A percentile compares a stretch with the other conserved stretches of the same genome.
These are phyloP conservation scores for Penicillium rolfsii DNA, from an alignment of 2,329 filamentous ascomycete species.

Conservation along the genomic window DNA sequence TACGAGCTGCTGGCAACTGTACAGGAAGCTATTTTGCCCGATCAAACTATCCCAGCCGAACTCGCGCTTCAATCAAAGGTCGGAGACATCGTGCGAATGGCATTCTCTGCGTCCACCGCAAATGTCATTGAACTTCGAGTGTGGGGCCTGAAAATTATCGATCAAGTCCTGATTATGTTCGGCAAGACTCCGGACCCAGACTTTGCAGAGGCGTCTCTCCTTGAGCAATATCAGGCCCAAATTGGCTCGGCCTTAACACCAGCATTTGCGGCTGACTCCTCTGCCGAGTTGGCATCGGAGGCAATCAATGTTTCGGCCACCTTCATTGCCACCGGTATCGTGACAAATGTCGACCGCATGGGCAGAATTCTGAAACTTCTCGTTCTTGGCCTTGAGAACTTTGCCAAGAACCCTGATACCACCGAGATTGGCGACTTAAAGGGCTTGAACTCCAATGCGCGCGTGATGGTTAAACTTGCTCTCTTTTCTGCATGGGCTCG, in stretches of 20 bases:
- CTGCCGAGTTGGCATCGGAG: slow-evolving; percentile 90
- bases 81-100: slow-evolving; percentile 92
- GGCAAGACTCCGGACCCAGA: slow-evolving; percentile 94
- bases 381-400: slow-evolving; percentile 87
- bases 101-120: slow-evolving; percentile 95
- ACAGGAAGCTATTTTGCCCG: slow-evolving; percentile 74
- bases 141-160: slow-evolving; percentile 90
- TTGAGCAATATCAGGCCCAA: slow-evolving; percentile 98
- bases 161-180: slow-evolving; percentile 92
- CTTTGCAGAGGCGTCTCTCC: slow-evolving; percentile 92
- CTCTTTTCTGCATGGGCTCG: slow-evolving; percentile 98
- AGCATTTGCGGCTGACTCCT: slow-evolving; percentile 93
- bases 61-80: slow-evolving; percentile 78
- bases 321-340: slow-evolving; percentile 95
- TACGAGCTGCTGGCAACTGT: slow-evolving; percentile 80
- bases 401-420: slow-evolving; percentile 77
- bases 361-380: slow-evolving; percentile 94
- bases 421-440: slow-evolving; percentile 91
- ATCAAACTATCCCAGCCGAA: slow-evolving; percentile 78
- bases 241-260: slow-evolving; percentile 96
- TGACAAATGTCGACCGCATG: slow-evolving; percentile 98
- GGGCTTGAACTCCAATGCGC: slow-evolving; percentile 90
- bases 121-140: slow-evolving; percentile 87
- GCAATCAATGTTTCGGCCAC: slow-evolving; percentile 97
- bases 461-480: slow-evolving; percentile 98